Evolutionary conservation across 345 rosid genomes (phyloP), one percentile per base, ranked within the genome.

Genomic region (Ceriops tagal): DNA sequence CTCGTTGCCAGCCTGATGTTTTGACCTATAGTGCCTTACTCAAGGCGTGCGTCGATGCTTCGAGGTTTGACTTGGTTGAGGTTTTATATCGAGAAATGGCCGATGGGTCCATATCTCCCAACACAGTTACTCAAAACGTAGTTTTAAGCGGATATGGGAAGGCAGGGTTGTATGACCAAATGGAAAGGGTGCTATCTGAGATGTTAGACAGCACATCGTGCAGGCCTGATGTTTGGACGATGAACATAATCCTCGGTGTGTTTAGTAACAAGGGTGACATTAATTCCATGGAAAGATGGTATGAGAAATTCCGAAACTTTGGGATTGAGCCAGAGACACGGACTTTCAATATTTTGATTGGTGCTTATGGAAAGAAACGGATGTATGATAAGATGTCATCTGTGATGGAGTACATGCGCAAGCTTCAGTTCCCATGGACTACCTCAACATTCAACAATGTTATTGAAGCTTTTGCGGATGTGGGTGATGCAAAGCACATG

Each of bases 191-290:
- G 28, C 77, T 93, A 28, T 82, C 90, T 0, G 92, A 81, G 51
- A 91, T 93, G 97, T 69, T 93, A 10, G 88, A 84, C 79, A 88
- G 75, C 77, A 69, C 75, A 5, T 68, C 70, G 5, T 82, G 92
- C 71, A 93, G 80, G 68, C 98, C 97, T 5, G 97, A 93, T 79
- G 92, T 91, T 58, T 93, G 98, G 98, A 93, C 97, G 13, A 88
- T 91, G 97, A 91, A 93, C 74, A 82, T 77, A 28, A 83, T 93
- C 52, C 88, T 93, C 47, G 80, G 92, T 39, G 87, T 93, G 74
- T 93, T 91, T 75, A 96, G 95, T 0, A 88, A 84, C 77, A 86
- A 88, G 80, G 96, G 96, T 57, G 84, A 84, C 80, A 86, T 93
- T 53, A 89, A 89, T 35, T 73, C 80, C 76, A 91, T 93, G 97